These are phyloP conservation scores for Globisporangium uncinulatum DNA, from an alignment of 352 stramenopile species.

Conservation along the genomic window DNA sequence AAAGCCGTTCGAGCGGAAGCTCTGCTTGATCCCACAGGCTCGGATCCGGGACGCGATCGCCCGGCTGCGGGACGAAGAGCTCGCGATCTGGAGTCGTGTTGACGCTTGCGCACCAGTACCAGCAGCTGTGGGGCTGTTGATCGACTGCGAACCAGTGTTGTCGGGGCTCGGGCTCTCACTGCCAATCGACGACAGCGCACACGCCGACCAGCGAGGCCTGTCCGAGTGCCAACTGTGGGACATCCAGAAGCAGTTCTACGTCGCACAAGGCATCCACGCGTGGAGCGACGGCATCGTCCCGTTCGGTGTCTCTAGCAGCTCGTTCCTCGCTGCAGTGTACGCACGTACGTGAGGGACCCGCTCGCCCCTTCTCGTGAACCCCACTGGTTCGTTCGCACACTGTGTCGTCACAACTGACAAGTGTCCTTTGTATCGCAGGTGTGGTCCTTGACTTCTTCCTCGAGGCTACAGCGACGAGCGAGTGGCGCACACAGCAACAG, in stretches of 20 bases:
- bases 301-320: slow-evolving; percentile 77
- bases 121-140: background rate
- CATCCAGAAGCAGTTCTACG: slow-evolving; percentile 77
- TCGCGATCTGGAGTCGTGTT: slow-evolving; percentile 25
- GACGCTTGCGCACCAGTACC: background rate
- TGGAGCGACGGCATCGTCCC: slow-evolving; percentile 72
- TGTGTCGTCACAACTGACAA: background rate
- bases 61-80: slow-evolving; percentile 19
- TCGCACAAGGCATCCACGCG: slow-evolving; percentile 59
- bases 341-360: slow-evolving; percentile 23
- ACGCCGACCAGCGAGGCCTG: slow-evolving; percentile 14
- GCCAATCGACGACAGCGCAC: background rate
- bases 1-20: slow-evolving; percentile 46
- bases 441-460: slow-evolving; percentile 43
- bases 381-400: no score
- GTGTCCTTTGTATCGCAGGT: slow-evolving; percentile 6
- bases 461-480: slow-evolving; percentile 1
- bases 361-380: background rate
- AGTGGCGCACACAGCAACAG: background rate
- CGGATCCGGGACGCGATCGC: slow-evolving; percentile 32
- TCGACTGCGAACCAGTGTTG: background rate
- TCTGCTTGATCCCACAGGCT: slow-evolving; percentile 35
- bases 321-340: slow-evolving; percentile 64
- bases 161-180: background rate
- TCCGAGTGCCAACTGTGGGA: slow-evolving; percentile 63